A percentile compares a stretch with the other conserved stretches of the same genome.
These are phyloP conservation scores for Lactarius trivialis DNA, from an alignment of 768 basidiomycete genomes.

Conservation along the genomic window DNA sequence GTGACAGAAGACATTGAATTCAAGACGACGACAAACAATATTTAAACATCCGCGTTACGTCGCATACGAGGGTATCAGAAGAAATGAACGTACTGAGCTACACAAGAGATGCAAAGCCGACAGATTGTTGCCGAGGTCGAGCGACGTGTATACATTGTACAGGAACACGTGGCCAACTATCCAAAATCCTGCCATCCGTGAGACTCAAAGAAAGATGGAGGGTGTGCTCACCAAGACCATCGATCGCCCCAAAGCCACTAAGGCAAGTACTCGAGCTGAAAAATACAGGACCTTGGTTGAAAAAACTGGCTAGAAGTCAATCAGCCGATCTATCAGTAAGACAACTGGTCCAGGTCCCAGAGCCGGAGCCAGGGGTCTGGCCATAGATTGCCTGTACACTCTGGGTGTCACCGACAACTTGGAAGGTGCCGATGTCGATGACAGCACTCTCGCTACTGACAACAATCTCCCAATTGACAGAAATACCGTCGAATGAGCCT, in stretches of 20 bases:
- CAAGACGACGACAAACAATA: no score
- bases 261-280: not conserved
- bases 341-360: not conserved
- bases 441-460: conserved; percentile 20
- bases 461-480: conserved; percentile 24
- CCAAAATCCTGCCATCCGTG: not conserved
- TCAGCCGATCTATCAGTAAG: not conserved
- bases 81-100: not conserved
- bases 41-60: no score
- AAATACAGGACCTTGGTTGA: not conserved
- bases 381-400: not conserved
- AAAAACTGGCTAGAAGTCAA: not conserved
- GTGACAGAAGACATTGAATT: not conserved
- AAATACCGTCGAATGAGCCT: conserved; percentile 25
- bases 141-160: not conserved
- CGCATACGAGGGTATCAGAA: not conserved
- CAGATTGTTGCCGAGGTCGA: not conserved
- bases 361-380: not conserved
- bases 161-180: not conserved
- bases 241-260: not conserved
- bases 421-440: conserved; percentile 31
- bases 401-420: conserved; percentile 24
- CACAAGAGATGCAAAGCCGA: not conserved
- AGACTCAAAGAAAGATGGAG: not conserved
- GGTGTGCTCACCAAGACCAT: not conserved